Base-by-base conservation (phyloP, 148 eudicot species). In the Spergularia bocconei region DNA sequence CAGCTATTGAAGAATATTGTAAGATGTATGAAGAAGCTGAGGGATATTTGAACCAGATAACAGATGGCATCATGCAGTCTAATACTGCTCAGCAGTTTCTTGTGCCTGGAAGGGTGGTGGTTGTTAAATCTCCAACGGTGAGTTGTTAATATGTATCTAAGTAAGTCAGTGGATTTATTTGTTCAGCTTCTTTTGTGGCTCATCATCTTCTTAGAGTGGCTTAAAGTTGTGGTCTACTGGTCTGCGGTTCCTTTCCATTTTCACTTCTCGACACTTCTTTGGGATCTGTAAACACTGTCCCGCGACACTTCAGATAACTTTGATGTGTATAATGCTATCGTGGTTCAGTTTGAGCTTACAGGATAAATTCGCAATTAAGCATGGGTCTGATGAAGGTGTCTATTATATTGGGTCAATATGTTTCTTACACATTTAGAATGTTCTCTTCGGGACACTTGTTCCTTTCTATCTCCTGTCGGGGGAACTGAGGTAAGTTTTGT, bases 1-100 rank as follows among this genome's bases (percentile, higher is more conserved):
- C 99, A 70, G 84, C 91, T 20, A 92, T 95, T 63, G 99, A 95
- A 86, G 99, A 95, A 75, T 95, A 92, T 65, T 89, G 80, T 82
- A 88, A 86, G 65, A 75, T 85, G 87, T 80, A 87, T 75, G 62
- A 75, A 51, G 94, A 95, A 76, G 92, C 96, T 80, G 96, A 95
- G 79, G 77, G 66, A 58, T 88, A 86, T 77, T 76, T 79, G 76
- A 79, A 86, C 75, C 82, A 83, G 86, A 84, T 95, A 77, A 79
- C 84, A n/a, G 91, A 92, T 85, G 92, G 92, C 41, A 77, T 95
- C 60, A 86, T 87, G 87, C 96, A 85, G 82, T 88, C 96, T 75
- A 63, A 86, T 76, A 79, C 48, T 80, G 87, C 86, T 59, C 96
- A 88, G 72, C 82, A 82, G 39, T 88, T 84, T 84, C 99, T 95